Conservation (phyloP, 2,329 filamentous ascomycete species). For the Myriosclerotinia duriaeana region DNA sequence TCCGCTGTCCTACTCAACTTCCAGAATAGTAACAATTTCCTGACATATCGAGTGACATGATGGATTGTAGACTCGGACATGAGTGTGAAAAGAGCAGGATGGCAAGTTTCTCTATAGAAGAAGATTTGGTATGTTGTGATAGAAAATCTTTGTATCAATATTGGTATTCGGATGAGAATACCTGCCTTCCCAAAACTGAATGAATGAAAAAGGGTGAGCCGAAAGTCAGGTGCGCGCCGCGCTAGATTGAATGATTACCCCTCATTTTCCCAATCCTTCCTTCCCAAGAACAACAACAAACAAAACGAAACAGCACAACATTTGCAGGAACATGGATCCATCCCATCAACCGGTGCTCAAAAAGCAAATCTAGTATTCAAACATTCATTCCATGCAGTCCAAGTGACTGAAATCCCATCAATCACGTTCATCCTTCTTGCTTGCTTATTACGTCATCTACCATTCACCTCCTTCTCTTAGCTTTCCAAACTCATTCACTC, state of each 20-base stretch:
- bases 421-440: neutral
- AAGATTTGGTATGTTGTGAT: too few species aligned
- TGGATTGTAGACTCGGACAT: too few species aligned
- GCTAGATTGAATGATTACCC: neutral
- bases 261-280: neutral
- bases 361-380: neutral
- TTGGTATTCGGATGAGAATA: too few species aligned
- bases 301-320: neutral
- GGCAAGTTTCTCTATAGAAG: too few species aligned
- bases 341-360: neutral
- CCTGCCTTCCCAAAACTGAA: too few species aligned
- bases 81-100: too few species aligned
- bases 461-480: neutral
- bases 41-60: too few species aligned
- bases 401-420: neutral
- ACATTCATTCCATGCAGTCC: neutral
- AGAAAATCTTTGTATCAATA: too few species aligned
- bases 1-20: too few species aligned
- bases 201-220: neutral
- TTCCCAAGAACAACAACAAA: conserved; percentile 1
- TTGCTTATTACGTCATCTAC: neutral
- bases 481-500: neutral
- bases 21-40: too few species aligned
- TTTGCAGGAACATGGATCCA: neutral
- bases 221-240: neutral